Conservation (phyloP, 345 rosid species). For the Eucalyptus sp. region DNA sequence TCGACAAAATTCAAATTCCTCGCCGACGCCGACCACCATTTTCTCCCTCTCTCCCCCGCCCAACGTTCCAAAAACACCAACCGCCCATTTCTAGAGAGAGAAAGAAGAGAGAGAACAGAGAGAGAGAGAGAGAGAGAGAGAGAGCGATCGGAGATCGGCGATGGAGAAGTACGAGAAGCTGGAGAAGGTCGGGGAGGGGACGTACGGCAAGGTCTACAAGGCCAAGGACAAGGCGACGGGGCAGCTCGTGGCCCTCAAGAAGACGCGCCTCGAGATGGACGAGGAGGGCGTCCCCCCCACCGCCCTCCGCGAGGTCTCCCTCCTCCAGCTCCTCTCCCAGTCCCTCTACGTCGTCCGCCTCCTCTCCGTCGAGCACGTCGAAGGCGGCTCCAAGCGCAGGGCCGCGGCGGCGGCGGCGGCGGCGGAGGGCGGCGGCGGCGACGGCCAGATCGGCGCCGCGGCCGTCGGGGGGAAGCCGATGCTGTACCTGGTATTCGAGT, state of each 20-base stretch:
- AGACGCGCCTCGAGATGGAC: constrained; percentile 91
- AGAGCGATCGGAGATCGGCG: not conserved
- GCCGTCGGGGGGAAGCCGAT: constrained; percentile 32
- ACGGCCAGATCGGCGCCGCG: not conserved
- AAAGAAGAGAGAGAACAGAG: not conserved
- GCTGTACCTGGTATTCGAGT: constrained; percentile 86
- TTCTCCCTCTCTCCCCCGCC: not conserved
- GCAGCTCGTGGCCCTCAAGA: constrained; percentile 77
- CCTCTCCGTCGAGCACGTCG: constrained; percentile 84
- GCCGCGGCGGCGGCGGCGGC: not conserved
- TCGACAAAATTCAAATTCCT: not conserved
- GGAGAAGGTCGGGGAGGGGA: constrained; percentile 96
- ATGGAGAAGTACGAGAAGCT: constrained; percentile 98
- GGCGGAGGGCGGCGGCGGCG: not conserved
- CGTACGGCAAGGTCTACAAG: constrained; percentile 92
- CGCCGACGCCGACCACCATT: not conserved
- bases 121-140: not conserved
- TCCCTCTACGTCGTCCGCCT: constrained; percentile 86
- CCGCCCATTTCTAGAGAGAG: not conserved
- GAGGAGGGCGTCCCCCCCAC: constrained; percentile 98
- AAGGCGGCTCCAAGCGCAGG: constrained; percentile 7
- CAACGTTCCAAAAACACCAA: not conserved
- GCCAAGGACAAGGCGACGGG: constrained; percentile 79
- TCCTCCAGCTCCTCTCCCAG: constrained; percentile 86
- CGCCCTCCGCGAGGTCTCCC: constrained; percentile 88